Conservation (phyloP, 768 basidiomycete species). For the Hemileccinum impolitum region DNA sequence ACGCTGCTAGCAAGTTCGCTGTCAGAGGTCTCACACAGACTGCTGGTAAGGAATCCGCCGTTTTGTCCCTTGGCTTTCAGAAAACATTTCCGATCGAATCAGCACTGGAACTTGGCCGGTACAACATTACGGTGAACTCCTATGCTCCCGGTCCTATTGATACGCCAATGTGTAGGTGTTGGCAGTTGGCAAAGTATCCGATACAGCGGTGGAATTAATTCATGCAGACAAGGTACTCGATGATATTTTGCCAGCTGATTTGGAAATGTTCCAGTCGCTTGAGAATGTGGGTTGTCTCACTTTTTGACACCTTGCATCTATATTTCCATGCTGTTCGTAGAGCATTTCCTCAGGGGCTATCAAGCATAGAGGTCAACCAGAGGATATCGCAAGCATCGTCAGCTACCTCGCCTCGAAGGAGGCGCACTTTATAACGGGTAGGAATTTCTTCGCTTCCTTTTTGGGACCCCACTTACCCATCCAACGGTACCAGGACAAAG, state of each 20-base stretch:
- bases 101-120: slow-evolving; percentile 26
- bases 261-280: neutral
- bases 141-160: slow-evolving; percentile 36
- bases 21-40: slow-evolving; percentile 38
- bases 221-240: too few species aligned
- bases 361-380: slow-evolving; percentile 24
- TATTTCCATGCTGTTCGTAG: neutral
- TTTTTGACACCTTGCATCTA: neutral
- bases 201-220: too few species aligned
- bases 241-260: neutral
- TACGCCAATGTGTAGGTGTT: slow-evolving; percentile 27
- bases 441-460: neutral
- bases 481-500: slow-evolving; percentile 5
- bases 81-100: neutral
- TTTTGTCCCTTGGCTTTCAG: neutral
- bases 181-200: too few species aligned
- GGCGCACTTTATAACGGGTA: slow-evolving; percentile 35
- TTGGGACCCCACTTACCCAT: neutral
- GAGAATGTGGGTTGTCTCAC: neutral
- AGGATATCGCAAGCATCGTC: slow-evolving; percentile 31
- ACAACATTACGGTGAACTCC: slow-evolving; percentile 36
- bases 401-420: slow-evolving; percentile 33
- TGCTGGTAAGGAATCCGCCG: slow-evolving; percentile 23
- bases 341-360: neutral
- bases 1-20: slow-evolving; percentile 32